Base-by-base conservation (phyloP, 495 filamentous ascomycete species). In the Elaphomyces granulatus region DNA sequence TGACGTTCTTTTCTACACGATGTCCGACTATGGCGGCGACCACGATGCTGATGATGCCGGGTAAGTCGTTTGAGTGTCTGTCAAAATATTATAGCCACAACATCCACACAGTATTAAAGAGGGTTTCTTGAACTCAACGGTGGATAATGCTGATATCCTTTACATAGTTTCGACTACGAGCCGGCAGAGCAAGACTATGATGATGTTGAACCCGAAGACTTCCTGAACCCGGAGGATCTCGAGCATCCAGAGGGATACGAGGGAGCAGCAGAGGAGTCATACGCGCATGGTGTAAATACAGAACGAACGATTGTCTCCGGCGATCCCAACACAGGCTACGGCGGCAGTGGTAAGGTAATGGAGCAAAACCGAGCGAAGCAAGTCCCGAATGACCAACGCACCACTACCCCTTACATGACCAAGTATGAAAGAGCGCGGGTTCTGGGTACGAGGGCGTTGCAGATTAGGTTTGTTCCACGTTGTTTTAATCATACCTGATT, bases 381-480 rank as follows among this genome's bases (percentile, higher is more conserved):
- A 63, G 82, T 98, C 32, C 74, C 86, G 20, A 80, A 84, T 46
- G 86, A 93, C 39, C 71, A 90, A 66, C 75, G 90, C 47, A 78
- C 74, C 4, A 96, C 92, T 1, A 98, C 90, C 32, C 92, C 90
- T 3, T 98, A 94, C 69, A 92, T 98, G 87, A 98, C 90, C 49
- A 98, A 98, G 64, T 98, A 98, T 63, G 90, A 98, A 72, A 72
- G 77, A 50, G 90, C 90, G 36, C 77, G 90, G 49, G 82, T 98
- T 41, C 66, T 98, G 41, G 90, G 90, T 34, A 95, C 88, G 36
- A 68, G 90, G 42, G 92, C 90, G 30, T 56, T 94, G 52, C 90
- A 98, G 63, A 98, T 98, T 54, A 95, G 87, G 87, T 92, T 57
- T 32, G 77, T 61, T 39, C n/a, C 26, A 34, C 17, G 8, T 10